Percentiles rank a stretch among this genome's conserved stretches.
These are phyloP conservation scores for Colletotrichum lindemuthianum DNA, from an alignment of 2,329 filamentous ascomycete species.

Conservation along the genomic window DNA sequence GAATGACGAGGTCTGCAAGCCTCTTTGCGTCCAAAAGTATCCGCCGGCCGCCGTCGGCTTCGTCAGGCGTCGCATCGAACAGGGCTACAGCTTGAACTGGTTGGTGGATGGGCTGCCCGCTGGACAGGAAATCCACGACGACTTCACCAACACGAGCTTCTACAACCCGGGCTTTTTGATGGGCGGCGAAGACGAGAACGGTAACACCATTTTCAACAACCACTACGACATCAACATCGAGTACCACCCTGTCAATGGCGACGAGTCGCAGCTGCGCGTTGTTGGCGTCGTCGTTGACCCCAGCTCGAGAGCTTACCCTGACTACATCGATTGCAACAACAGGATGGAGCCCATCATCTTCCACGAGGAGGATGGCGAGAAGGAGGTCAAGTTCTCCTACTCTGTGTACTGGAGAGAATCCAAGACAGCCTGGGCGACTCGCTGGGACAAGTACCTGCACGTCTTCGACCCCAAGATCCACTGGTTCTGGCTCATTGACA, in stretches of 20 bases:
- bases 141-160: slow-evolving; percentile 79
- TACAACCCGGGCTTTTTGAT: slow-evolving; percentile 93
- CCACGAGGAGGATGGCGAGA: slow-evolving; percentile 57
- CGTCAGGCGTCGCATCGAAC: slow-evolving; percentile 82
- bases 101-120: slow-evolving; percentile 93
- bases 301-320: slow-evolving; percentile 72
- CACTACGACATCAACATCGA: slow-evolving; percentile 96
- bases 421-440: slow-evolving; percentile 89
- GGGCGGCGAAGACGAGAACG: slow-evolving; percentile 66
- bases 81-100: slow-evolving; percentile 95
- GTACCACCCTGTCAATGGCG: slow-evolving; percentile 81
- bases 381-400: slow-evolving; percentile 85
- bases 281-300: slow-evolving; percentile 93
- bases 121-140: slow-evolving; percentile 83
- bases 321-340: slow-evolving; percentile 71
- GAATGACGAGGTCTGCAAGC: slow-evolving; percentile 87
- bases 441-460: slow-evolving; percentile 99
- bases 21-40: slow-evolving; percentile 75
- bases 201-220: slow-evolving; percentile 79
- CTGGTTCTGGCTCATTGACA: slow-evolving; percentile 97
- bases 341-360: slow-evolving; percentile 70
- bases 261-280: slow-evolving; percentile 79
- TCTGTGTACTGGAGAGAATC: slow-evolving; percentile 90
- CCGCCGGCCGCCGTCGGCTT: slow-evolving; percentile 76
- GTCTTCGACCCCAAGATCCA: slow-evolving; percentile 98